A percentile compares a stretch with the other conserved stretches of the same genome.
Evolutionary conservation across 225 moss, liverwort and hornwort species (phyloP).

Genomic region (Asterella californica): DNA sequence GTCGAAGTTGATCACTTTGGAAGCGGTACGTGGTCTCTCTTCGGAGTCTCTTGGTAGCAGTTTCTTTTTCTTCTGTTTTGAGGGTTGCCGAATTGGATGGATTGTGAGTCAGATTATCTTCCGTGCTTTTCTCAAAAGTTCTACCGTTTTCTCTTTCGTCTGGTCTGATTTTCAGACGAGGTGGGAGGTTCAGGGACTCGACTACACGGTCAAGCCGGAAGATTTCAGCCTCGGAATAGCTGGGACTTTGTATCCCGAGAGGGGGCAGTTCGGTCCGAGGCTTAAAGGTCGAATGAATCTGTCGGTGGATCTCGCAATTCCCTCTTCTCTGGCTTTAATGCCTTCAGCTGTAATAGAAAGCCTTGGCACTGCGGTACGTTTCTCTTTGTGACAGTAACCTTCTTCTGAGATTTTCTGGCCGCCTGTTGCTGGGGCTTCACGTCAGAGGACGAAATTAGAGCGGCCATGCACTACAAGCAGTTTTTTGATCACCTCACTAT

Average conservation of each 20-base stretch:
- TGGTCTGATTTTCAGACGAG: slow-evolving; percentile 24
- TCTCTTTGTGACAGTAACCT: not conserved
- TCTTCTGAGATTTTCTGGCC: not conserved
- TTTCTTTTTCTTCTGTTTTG: not conserved
- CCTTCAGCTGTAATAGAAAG: slow-evolving; percentile 40
- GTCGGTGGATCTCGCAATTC: slow-evolving; percentile 33
- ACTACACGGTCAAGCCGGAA: slow-evolving; percentile 35
- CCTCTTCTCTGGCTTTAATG: slow-evolving; percentile 37
- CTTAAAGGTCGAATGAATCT: slow-evolving; percentile 45
- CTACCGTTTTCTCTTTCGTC: not conserved
- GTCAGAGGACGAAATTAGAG: not conserved
- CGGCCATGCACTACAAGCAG: too few species aligned
- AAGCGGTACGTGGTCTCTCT: slow-evolving; percentile 32
- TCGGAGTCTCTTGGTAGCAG: not conserved
- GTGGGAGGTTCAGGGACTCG: slow-evolving; percentile 46
- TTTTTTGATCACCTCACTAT: not conserved
- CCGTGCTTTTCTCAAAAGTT: not conserved
- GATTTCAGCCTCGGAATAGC: slow-evolving; percentile 36
- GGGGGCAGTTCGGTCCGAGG: slow-evolving; percentile 21
- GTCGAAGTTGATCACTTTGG: slow-evolving; percentile 34
- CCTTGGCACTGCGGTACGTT: slow-evolving; percentile 39
- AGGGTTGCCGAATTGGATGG: not conserved
- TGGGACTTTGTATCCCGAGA: slow-evolving; percentile 40
- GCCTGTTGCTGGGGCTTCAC: not conserved
- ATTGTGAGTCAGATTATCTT: not conserved